A percentile compares a stretch with the other conserved stretches of the same genome.
These are phyloP conservation scores for Melanogaster broomeanus DNA, from an alignment of 768 basidiomycete species.

Conservation along the genomic window DNA sequence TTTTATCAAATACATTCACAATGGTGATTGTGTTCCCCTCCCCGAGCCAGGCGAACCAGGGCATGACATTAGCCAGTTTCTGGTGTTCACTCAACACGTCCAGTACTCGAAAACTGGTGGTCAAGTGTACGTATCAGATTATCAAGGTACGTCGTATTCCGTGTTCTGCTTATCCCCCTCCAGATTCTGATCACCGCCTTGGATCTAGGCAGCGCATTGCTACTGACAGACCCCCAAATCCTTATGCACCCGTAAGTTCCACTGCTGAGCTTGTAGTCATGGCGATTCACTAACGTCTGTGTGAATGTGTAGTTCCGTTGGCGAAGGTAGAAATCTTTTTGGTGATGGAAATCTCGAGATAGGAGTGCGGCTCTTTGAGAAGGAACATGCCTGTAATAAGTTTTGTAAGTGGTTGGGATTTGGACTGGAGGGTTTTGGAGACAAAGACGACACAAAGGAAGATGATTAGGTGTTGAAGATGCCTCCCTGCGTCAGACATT, in stretches of 20 bases:
- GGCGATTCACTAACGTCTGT: no score
- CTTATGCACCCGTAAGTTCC: slow-evolving; percentile 2
- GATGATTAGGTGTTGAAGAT: no score
- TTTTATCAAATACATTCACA: slow-evolving; percentile 11
- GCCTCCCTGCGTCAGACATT: no score
- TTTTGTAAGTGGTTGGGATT: slow-evolving; percentile 13
- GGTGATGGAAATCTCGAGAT: slow-evolving; percentile 10
- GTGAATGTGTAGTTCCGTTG: background rate
- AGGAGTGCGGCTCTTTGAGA: background rate
- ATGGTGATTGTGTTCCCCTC: background rate
- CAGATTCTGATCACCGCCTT: no score
- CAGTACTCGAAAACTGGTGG: slow-evolving; percentile 3
- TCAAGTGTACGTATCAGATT: slow-evolving; percentile 4
- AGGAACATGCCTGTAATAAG: slow-evolving; percentile 7
- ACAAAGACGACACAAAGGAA: no score
- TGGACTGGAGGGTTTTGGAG: background rate
- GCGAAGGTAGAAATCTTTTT: background rate
- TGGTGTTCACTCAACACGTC: slow-evolving; percentile 9
- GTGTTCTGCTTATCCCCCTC: no score
- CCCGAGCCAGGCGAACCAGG: background rate
- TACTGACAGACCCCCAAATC: slow-evolving; percentile 7
- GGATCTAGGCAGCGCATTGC: background rate
- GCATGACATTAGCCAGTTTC: slow-evolving; percentile 1
- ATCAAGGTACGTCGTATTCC: slow-evolving; percentile 4
- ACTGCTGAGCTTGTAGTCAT: no score